A percentile compares a stretch with the other conserved stretches of the same genome.
Conservation (phyloP, 345 rosid genomes). For the Theobroma cacao region DNA sequence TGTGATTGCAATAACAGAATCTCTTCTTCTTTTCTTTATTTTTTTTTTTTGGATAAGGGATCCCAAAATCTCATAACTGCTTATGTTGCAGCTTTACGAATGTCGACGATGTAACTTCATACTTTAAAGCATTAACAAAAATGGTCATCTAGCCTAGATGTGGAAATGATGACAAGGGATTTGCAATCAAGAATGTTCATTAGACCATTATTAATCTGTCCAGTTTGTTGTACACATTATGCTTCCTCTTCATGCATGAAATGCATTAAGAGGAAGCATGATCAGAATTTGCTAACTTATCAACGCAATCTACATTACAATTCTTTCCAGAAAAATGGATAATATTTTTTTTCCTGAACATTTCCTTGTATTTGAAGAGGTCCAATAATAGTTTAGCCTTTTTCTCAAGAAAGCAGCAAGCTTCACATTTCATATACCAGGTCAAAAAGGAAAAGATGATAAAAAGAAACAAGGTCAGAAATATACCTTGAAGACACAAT, state of each 20-base stretch:
- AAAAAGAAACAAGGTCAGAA: not conserved
- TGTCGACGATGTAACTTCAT: not conserved
- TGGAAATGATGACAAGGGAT: not conserved
- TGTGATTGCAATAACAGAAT: not conserved
- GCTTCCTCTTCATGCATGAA: not conserved
- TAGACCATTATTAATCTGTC: not conserved
- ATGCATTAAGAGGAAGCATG: too few relatives aligned
- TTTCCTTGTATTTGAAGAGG: not conserved
- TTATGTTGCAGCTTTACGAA: not conserved
- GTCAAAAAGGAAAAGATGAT: not conserved
- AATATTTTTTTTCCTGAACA: not conserved
- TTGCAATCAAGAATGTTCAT: not conserved
- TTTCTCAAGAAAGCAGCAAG: not conserved
- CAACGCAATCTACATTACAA: not conserved
- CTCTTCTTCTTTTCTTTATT: not conserved
- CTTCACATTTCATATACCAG: not conserved
- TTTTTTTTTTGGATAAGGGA: not conserved
- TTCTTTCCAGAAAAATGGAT: not conserved
- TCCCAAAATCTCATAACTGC: not conserved
- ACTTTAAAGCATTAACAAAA: not conserved
- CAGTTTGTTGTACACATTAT: too few relatives aligned
- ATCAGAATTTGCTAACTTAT: too few relatives aligned
- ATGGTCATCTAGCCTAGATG: not conserved
- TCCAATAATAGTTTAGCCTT: not conserved
- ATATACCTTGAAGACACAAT: conserved; percentile 86